Evolutionary conservation across 73 alveolate species (phyloP).

Genomic region (Paramecium biaurelia): DNA sequence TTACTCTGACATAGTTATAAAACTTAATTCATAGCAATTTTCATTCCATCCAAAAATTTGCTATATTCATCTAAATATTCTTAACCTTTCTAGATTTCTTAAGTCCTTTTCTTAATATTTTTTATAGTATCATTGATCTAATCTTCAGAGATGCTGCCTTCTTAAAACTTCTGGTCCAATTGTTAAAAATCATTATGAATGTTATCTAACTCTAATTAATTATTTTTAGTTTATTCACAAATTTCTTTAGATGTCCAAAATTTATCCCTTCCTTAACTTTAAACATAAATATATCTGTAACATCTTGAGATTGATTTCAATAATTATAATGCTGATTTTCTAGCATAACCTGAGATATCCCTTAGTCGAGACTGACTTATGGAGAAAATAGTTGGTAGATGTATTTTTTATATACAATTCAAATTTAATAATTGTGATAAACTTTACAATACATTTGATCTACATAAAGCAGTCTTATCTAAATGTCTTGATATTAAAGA

Average conservation of each 20-base stretch:
- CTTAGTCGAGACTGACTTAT: not conserved
- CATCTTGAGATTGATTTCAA: not conserved
- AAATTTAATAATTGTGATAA: not conserved
- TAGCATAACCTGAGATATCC: constrained; percentile 33
- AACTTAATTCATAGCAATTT: not conserved
- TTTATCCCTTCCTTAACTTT: not conserved
- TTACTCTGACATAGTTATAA: not conserved
- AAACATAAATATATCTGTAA: not conserved
- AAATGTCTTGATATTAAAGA: not conserved
- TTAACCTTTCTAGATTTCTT: not conserved
- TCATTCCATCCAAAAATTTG: not conserved
- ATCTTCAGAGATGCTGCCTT: not conserved
- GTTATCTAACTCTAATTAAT: not conserved
- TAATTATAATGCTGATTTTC: constrained; percentile 17
- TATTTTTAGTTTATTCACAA: not conserved
- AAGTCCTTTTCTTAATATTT: not conserved
- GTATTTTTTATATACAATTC: not conserved
- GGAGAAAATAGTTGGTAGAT: not conserved
- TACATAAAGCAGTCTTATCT: constrained; percentile 16
- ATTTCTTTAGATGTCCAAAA: not conserved
- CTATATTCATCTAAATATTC: not conserved
- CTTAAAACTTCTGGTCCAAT: not conserved
- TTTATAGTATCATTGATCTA: not conserved
- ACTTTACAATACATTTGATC: not conserved
- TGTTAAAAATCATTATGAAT: not conserved